A percentile compares a stretch with the other conserved stretches of the same genome.
phyloP scores from a whole-genome alignment of 1,284 basidiomycete genomes.

The Tetrapyrgos nigripes region DNA sequence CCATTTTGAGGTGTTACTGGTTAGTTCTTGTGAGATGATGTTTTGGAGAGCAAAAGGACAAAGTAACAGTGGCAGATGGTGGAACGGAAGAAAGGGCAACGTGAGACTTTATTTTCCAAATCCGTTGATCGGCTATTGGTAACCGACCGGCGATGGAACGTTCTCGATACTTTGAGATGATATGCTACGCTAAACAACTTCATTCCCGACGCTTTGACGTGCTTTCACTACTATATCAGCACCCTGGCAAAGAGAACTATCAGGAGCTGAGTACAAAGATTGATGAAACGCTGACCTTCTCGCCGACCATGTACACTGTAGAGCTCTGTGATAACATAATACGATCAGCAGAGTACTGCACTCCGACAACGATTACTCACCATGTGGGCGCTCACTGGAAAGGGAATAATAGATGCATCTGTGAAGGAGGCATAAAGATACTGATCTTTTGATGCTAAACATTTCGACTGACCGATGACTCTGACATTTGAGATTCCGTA shows the following conservation, averaged over 20 bases:
- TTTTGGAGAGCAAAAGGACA: no score
- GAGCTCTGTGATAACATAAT: not conserved
- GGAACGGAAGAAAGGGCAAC: no score
- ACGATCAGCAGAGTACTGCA: not conserved
- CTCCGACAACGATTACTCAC: not conserved
- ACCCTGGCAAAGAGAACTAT: not conserved
- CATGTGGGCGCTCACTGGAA: constrained; percentile 5
- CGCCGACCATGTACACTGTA: constrained; percentile 8
- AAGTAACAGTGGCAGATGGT: no score
- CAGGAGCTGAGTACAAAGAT: not conserved
- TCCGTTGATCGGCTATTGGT: no score
- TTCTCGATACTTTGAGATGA: no score
- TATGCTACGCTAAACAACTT: no score
- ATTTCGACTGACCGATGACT: not conserved
- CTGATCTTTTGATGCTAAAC: not conserved
- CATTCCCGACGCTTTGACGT: no score
- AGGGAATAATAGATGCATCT: constrained; percentile 10
- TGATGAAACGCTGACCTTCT: not conserved
- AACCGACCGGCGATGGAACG: no score
- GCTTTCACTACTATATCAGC: not conserved
- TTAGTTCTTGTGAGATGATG: no score
- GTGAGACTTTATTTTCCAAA: no score
- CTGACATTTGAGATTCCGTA: constrained; percentile 6
- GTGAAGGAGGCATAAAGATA: not conserved
- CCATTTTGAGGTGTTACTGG: no score